Conservation (phyloP, 352 stramenopile genomes). For the Aphanomyces euteiches region DNA sequence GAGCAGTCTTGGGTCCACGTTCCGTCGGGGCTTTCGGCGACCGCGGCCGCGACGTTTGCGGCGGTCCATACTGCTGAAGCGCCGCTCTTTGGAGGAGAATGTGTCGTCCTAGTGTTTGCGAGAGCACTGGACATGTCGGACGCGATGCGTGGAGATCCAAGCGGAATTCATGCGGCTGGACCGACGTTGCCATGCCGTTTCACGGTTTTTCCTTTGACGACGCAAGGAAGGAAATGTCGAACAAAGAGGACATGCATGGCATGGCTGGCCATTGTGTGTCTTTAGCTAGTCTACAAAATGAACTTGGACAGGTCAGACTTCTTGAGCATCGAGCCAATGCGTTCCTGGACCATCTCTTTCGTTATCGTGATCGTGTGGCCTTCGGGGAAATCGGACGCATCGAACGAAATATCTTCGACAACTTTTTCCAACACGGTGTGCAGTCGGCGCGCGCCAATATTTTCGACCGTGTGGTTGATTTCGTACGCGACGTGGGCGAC, state of each 20-base stretch:
- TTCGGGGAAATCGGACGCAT: slow-evolving; percentile 90
- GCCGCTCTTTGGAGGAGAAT: slow-evolving; percentile 19
- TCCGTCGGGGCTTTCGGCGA: background rate
- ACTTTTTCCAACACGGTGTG: slow-evolving; percentile 98
- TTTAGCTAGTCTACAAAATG: slow-evolving; percentile 90
- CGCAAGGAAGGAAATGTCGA: no score
- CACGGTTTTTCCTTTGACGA: background rate
- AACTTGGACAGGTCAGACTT: slow-evolving; percentile 97
- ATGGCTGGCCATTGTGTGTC: no score
- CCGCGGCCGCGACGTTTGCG: background rate
- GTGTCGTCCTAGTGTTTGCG: slow-evolving; percentile 22
- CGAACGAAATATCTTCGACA: slow-evolving; percentile 98
- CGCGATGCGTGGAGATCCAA: slow-evolving; percentile 16
- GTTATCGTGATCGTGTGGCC: slow-evolving; percentile 87
- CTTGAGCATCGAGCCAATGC: slow-evolving; percentile 92
- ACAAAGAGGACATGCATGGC: no score
- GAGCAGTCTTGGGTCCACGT: background rate
- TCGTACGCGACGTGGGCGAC: slow-evolving; percentile 93
- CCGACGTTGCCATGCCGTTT: background rate
- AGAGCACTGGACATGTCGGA: slow-evolving; percentile 10
- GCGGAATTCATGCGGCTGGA: slow-evolving; percentile 9
- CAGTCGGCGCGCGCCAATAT: slow-evolving; percentile 97
- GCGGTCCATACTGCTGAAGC: background rate
- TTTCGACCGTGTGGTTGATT: slow-evolving; percentile 97
- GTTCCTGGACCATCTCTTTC: slow-evolving; percentile 92